Conservation (phyloP, 2,329 filamentous ascomycete genomes). For the Purpureocillium takamizusanense region DNA sequence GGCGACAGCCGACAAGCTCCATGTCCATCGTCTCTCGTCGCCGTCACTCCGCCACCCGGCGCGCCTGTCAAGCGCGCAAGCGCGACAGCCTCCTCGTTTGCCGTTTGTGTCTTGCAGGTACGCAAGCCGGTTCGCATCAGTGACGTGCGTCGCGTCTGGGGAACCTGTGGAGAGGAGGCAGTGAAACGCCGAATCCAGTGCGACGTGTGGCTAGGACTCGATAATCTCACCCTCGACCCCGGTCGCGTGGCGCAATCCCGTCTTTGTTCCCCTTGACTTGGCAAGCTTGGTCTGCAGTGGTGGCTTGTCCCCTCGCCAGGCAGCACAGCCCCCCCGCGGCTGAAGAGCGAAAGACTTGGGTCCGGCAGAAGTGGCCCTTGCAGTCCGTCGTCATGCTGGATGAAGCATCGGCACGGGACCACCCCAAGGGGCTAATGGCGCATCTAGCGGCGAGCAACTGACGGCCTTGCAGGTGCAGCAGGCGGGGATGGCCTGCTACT, state of each 20-base stretch:
- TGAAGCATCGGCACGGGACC: not conserved
- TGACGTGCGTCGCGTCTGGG: not conserved
- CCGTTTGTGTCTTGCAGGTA: too few species aligned
- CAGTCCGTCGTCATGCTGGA: not conserved
- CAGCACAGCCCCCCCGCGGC: constrained; percentile 7
- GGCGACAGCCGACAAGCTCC: too few species aligned
- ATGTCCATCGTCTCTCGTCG: too few species aligned
- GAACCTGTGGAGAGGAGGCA: not conserved
- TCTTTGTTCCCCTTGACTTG: not conserved
- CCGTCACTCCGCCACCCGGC: too few species aligned
- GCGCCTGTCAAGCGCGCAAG: too few species aligned
- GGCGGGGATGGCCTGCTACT: too few species aligned
- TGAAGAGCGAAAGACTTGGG: constrained; percentile 3
- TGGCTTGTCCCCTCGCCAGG: constrained; percentile 5
- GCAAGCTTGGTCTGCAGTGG: not conserved
- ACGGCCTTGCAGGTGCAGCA: too few species aligned
- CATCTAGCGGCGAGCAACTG: too few species aligned
- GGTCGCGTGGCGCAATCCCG: constrained; percentile 3
- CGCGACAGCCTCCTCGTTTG: not conserved
- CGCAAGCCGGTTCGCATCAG: too few species aligned
- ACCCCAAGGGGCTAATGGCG: not conserved
- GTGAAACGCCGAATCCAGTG: not conserved
- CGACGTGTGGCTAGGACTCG: not conserved
- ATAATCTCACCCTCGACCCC: not conserved
- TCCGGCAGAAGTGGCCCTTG: not conserved